Evolutionary conservation across 345 rosid species (phyloP).

Genomic region (Boechera divaricarpa): DNA sequence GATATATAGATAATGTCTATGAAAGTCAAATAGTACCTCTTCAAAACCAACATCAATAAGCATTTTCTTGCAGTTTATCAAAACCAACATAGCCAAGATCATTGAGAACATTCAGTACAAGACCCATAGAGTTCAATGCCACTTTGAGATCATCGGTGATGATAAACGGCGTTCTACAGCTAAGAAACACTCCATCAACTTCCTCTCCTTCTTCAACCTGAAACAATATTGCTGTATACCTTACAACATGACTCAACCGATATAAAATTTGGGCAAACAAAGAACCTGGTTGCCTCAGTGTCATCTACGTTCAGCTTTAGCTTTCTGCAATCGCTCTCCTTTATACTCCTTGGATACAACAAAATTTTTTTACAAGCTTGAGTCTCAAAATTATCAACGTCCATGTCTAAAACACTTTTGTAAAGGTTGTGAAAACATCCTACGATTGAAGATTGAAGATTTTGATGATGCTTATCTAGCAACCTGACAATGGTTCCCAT

Average conservation of each 20-base stretch:
- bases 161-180: too few relatives aligned
- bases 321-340: not conserved
- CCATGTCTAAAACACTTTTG: slow-evolving; percentile 31
- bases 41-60: slow-evolving; percentile 24
- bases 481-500: slow-evolving; percentile 39
- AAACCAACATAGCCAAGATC: too few relatives aligned
- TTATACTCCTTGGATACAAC: slow-evolving; percentile 27
- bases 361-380: slow-evolving; percentile 28
- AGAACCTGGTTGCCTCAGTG: slow-evolving; percentile 28
- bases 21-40: too few relatives aligned
- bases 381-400: slow-evolving; percentile 3
- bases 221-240: not conserved
- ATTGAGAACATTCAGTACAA: too few relatives aligned
- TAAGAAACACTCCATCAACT: too few relatives aligned
- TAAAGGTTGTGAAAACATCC: slow-evolving; percentile 43
- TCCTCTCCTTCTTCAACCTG: too few relatives aligned
- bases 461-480: slow-evolving; percentile 23
- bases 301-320: slow-evolving; percentile 23
- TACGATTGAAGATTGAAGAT: not conserved
- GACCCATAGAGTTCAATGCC: too few relatives aligned
- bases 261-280: slow-evolving; percentile 1
- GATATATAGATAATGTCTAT: too few relatives aligned
- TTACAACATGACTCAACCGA: slow-evolving; percentile 8
- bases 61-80: not conserved
- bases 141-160: too few relatives aligned